Evolutionary conservation across 2,329 filamentous ascomycete species (phyloP).

Genomic region (Ophiostoma quercus): DNA sequence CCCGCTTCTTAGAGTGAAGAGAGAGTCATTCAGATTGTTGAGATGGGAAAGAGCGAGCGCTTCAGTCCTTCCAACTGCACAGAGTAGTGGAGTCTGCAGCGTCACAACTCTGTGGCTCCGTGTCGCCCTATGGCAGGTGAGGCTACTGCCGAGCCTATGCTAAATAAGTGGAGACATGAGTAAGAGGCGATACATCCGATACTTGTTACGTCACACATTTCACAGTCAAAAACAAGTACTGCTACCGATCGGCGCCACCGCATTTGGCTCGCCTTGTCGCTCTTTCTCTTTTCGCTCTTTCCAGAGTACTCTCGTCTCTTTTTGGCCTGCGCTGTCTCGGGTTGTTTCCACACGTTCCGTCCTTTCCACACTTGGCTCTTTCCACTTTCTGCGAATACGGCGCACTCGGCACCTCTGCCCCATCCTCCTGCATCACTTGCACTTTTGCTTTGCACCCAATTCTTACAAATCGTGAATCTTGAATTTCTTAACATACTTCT

Average conservation of each 20-base stretch:
- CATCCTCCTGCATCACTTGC: slow-evolving; percentile 7
- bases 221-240: background rate
- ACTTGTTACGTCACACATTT: background rate
- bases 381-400: slow-evolving; percentile 5
- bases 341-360: background rate
- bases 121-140: slow-evolving; percentile 9
- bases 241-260: slow-evolving; percentile 13
- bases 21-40: too few relatives aligned
- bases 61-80: too few relatives aligned
- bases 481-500: background rate
- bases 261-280: slow-evolving; percentile 5
- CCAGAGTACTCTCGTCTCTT: background rate
- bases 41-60: too few relatives aligned
- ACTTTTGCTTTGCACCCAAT: background rate
- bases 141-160: background rate
- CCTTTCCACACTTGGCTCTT: background rate
- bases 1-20: too few relatives aligned
- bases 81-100: background rate
- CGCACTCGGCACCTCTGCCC: background rate
- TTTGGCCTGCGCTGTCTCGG: background rate
- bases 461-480: slow-evolving; percentile 9
- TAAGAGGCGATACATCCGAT: background rate
- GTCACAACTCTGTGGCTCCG: slow-evolving; percentile 10
- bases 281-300: background rate
- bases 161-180: background rate